Conservation (phyloP, 2,329 filamentous ascomycete genomes). For the Hyphodiscus sp. region DNA sequence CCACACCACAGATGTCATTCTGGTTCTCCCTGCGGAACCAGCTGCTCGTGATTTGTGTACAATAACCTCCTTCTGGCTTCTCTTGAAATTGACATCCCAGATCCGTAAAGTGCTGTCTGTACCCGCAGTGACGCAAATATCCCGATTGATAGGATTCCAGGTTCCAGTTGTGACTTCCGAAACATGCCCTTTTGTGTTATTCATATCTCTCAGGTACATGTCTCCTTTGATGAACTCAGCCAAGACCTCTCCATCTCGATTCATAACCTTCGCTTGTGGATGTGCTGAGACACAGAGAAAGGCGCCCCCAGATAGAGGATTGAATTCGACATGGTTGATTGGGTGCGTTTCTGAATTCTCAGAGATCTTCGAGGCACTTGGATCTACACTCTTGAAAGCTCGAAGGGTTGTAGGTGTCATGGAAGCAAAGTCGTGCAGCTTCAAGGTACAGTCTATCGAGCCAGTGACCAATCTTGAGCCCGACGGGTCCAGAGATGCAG, state of each 20-base stretch:
- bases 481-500: slow-evolving; percentile 75
- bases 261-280: slow-evolving; percentile 83
- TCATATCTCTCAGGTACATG: slow-evolving; percentile 96
- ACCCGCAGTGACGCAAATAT: slow-evolving; percentile 82
- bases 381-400: slow-evolving; percentile 88
- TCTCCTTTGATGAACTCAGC: slow-evolving; percentile 94
- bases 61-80: slow-evolving; percentile 86
- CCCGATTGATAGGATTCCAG: slow-evolving; percentile 84
- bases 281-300: slow-evolving; percentile 85
- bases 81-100: slow-evolving; percentile 91
- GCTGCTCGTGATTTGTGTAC: slow-evolving; percentile 92
- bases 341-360: slow-evolving; percentile 77
- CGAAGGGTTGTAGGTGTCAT: slow-evolving; percentile 94
- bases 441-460: slow-evolving; percentile 84
- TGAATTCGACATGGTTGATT: slow-evolving; percentile 82
- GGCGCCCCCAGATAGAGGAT: slow-evolving; percentile 69
- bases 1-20: slow-evolving; percentile 93
- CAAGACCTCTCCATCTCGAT: slow-evolving; percentile 77
- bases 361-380: slow-evolving; percentile 66
- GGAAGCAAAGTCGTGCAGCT: slow-evolving; percentile 89
- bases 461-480: slow-evolving; percentile 83
- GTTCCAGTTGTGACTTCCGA: slow-evolving; percentile 83
- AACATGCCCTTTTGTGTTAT: slow-evolving; percentile 95
- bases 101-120: slow-evolving; percentile 94
- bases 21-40: slow-evolving; percentile 80